Evolutionary conservation across 371 early-diverging fungal species (phyloP), one percentile per base, ranked within the genome.

Genomic region (Lichtheimia ramosa): DNA sequence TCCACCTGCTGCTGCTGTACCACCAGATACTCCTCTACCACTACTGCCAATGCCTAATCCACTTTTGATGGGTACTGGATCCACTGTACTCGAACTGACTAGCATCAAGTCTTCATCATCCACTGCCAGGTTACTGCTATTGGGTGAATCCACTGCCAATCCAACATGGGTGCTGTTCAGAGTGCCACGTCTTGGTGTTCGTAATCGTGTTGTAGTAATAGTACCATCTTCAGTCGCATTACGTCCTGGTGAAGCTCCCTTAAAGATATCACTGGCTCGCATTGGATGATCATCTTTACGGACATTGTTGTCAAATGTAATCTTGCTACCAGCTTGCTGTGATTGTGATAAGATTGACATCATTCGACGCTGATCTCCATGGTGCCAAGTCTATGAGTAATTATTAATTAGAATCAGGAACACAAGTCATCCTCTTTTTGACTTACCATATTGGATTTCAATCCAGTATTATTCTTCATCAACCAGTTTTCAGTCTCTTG

Each of bases 31-130:
- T 1, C 34, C 34, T 10, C 34, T 34, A 34, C 34, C 34, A 34
- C 10, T 10, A 34, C 10, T 34, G 34, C 34, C 34, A 34, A 34
- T 34, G 10, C 34, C 34, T 1, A 34, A 34, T 1, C 23, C 43
- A 51, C 21, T 43, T 21, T 71, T 74, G 56, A 87, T 87, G 2
- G 76, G 79, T 8, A 88, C 82, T 1, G 88, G 85, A 34, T 83
- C 82, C 13, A 85, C 86, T 0, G 86, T 86, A 49, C 86, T 88
- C 0, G 83, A 81, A 54, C 84, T 86, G 5, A 77, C 62, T 3
- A 83, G 73, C 4, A 72, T 67, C 18, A 65, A 65, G 42, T 87
- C 85, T 20, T 87, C 88, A 12, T 87, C 86, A 7, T 86, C 82
- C 12, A 61, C 34, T 66, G n/a, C 68, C 48, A n/a, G 40, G 40